Conservation (phyloP, 2,329 filamentous ascomycete genomes). For the Aspergillus caelatus region DNA sequence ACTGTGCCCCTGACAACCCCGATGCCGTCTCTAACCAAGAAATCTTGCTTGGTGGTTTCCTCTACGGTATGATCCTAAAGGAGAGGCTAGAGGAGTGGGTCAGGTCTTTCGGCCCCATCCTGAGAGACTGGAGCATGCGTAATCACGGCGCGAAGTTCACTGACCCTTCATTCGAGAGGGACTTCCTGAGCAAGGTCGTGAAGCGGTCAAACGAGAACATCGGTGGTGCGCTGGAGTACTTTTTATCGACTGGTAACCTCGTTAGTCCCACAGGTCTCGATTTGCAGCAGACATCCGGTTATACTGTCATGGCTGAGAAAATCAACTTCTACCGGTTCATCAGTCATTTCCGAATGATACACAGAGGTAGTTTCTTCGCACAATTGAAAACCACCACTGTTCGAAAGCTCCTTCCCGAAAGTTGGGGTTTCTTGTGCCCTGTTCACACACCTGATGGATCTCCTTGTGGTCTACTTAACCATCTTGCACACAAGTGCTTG, state of each 20-base stretch:
- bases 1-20: slow-evolving; percentile 91
- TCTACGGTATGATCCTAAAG: slow-evolving; percentile 95
- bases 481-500: slow-evolving; percentile 92
- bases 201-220: slow-evolving; percentile 84
- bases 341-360: slow-evolving; percentile 98
- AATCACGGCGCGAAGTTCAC: slow-evolving; percentile 65
- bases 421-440: slow-evolving; percentile 96
- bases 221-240: slow-evolving; percentile 87
- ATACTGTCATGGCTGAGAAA: slow-evolving; percentile 96
- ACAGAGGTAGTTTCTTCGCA: slow-evolving; percentile 98
- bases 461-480: slow-evolving; percentile 92
- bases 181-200: slow-evolving; percentile 79
- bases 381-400: slow-evolving; percentile 97
- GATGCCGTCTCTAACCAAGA: slow-evolving; percentile 97
- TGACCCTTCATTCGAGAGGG: slow-evolving; percentile 74
- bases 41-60: slow-evolving; percentile 85
- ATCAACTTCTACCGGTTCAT: slow-evolving; percentile 99
- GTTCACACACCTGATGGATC: slow-evolving; percentile 96
- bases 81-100: slow-evolving; percentile 92
- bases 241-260: slow-evolving; percentile 92
- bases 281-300: slow-evolving; percentile 91
- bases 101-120: slow-evolving; percentile 59
- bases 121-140: slow-evolving; percentile 58
- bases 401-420: slow-evolving; percentile 90
- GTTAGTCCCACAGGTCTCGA: slow-evolving; percentile 90